These are phyloP conservation scores for Babesia bovis DNA, from an alignment of 169 alveolate genomes.

Conservation along the genomic window DNA sequence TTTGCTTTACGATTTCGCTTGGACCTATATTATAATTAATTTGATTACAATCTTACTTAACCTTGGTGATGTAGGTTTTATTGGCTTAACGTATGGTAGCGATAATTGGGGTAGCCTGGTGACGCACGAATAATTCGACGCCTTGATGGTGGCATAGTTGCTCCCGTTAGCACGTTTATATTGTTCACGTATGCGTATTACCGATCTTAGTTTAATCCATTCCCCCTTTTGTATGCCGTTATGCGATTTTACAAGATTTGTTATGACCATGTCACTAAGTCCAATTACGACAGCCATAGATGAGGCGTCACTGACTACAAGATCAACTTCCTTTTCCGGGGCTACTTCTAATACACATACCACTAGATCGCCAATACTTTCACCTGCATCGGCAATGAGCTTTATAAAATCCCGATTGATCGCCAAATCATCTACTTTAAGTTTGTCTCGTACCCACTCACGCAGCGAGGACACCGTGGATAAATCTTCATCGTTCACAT, in stretches of 20 bases:
- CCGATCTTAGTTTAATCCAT: slow-evolving; percentile 56
- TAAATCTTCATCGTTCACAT: slow-evolving; percentile 22
- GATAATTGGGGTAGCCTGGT: slow-evolving; percentile 39
- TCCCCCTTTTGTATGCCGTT: slow-evolving; percentile 57
- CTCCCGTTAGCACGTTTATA: slow-evolving; percentile 19
- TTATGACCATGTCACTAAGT: slow-evolving; percentile 20
- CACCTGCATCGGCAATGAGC: slow-evolving; percentile 30
- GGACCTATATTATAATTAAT: slow-evolving; percentile 2
- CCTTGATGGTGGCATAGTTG: slow-evolving; percentile 9
- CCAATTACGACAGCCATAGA: slow-evolving; percentile 45
- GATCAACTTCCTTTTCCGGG: slow-evolving; percentile 8
- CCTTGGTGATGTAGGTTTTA: slow-evolving; percentile 1
- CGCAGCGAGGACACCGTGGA: slow-evolving; percentile 11
- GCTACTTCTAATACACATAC: slow-evolving; percentile 50
- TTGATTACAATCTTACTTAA: neutral
- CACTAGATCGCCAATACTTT: slow-evolving; percentile 26
- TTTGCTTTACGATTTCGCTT: slow-evolving; percentile 4
- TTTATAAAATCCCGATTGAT: slow-evolving; percentile 11
- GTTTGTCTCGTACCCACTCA: slow-evolving; percentile 27
- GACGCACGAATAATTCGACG: slow-evolving; percentile 32
- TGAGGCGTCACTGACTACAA: slow-evolving; percentile 46
- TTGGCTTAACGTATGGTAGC: slow-evolving; percentile 21
- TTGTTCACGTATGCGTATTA: neutral
- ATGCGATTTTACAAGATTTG: slow-evolving; percentile 36
- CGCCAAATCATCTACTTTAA: slow-evolving; percentile 23